phyloP scores from a whole-genome alignment of 139 green algal species.

The Chara braunii region DNA sequence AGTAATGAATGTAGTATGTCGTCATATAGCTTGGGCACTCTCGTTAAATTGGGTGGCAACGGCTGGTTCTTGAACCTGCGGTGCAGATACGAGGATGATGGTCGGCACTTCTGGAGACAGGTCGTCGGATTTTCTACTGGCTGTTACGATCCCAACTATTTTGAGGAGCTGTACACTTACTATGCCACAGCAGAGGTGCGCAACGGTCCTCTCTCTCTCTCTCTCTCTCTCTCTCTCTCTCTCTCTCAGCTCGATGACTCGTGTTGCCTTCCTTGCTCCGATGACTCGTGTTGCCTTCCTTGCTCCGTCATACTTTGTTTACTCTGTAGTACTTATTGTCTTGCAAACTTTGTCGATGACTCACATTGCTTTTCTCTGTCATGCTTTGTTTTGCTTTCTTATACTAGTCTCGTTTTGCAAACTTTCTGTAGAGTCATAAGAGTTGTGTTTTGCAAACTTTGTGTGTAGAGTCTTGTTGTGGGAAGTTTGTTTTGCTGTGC shows the following conservation, averaged over 20 bases:
- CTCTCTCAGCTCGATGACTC: too few relatives aligned
- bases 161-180: constrained; percentile 37
- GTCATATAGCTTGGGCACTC: too few relatives aligned
- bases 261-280: neutral
- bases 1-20: too few relatives aligned
- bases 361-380: neutral
- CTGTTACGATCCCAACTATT: constrained; percentile 38
- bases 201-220: neutral
- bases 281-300: neutral
- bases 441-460: too few relatives aligned
- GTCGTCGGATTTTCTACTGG: constrained; percentile 54
- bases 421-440: too few relatives aligned
- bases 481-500: too few relatives aligned
- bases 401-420: constrained; percentile 2
- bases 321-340: neutral
- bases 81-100: constrained; percentile 66
- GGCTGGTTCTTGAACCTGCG: neutral
- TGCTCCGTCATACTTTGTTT: neutral
- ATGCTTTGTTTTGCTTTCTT: neutral
- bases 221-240: too few relatives aligned
- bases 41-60: too few relatives aligned
- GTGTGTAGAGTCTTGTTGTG: too few relatives aligned
- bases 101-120: constrained; percentile 56
- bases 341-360: neutral
- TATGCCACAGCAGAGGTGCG: constrained; percentile 14